Base-by-base conservation (phyloP, 1,139 yeast genomes). In the Geotrichum candidum region DNA sequence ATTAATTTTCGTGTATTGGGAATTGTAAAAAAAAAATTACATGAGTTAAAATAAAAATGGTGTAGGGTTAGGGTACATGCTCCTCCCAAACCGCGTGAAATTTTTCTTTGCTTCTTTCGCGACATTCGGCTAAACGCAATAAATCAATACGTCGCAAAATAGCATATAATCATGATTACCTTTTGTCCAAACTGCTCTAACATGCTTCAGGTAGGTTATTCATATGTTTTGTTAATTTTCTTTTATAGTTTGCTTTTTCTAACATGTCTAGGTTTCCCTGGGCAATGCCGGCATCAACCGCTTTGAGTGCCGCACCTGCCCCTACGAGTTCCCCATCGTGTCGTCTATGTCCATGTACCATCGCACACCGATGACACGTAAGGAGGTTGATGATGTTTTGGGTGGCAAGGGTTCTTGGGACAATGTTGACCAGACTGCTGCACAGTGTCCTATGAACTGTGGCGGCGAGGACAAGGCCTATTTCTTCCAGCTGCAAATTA, bases 331-430 rank as follows among this genome's bases (percentile, higher is more conserved):
- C 74, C 90, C 91, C 56, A 90, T 94, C 60, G 82, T 82, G 55
- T 96, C 94, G 13, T 68, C 68, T 25, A 80, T 89, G 61, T 92
- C 87, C 70, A 85, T 94, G 77, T 94, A 80, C 74, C 97, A 92
- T 73, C 81, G 97, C 64, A 90, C 88, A 72, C 82, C 82, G 64
- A 81, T 94, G 71, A 88, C 89, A 50, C 81, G 96, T 72, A 94
- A 94, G 72, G 89, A 90, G 68, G 95, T 94, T 2, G 99, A 94
- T 74, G 99, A 94, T 77, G 97, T 94, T 11, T 81, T 94, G 33
- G 99, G 99, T 64, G 97, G 97, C 52, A 95, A 87, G 67, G 98
- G 97, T 33, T 96, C 98, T 2, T 94, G 99, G 99, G 99, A 94
- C 73, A 92, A 94, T 72, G 99, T 95, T 38, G 99, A 95, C 72